Base-by-base conservation (phyloP, 805 yeast genomes). In the Wickerhamiella azyma region DNA sequence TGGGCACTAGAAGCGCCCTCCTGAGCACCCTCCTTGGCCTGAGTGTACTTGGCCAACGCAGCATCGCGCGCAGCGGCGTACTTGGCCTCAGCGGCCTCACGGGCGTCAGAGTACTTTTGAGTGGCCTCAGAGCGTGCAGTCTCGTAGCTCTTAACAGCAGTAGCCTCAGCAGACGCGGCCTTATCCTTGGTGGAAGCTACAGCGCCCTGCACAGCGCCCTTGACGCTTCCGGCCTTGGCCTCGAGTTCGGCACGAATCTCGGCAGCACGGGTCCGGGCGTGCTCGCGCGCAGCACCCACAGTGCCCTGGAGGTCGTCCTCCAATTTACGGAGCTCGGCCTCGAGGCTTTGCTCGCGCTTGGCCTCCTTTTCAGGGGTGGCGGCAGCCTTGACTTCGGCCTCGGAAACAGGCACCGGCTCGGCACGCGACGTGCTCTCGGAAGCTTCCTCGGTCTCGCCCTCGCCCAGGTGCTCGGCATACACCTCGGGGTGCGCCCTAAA, bases 401-500 rank as follows among this genome's bases (percentile, higher is more conserved):
- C 24, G 10, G 43, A 30, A 40, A 14, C 19, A 21, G 19, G 21
- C 6, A 29, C 41, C 10, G 41, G 37, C 30, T 32, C 40, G 28
- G 48, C 43, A 13, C 38, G 28, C n/a, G 32, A 32, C 5, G 28
- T 14, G 19, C 7, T 21, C 45, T 29, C 36, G 16, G 28, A 32
- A 18, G 43, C 40, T 13, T 18, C 39, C 24, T 35, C 36, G 32
- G 39, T 44, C 16, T 77, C 85, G 48, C 82, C 94, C 45, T 81
- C 94, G 62, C 81, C 74, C 57, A 86, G 71, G 65, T 88, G 95
- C 61, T 88, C 97, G 53, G 86, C 82, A 66, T 92, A 92, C 44
- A 82, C 80, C 50, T 92, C 98, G 26, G 96, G 97, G 65, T 88
- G 75, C 60, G 75, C 70, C 69, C 89, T 79, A 77, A 92, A 92